Percentiles rank a stretch among this genome's conserved stretches.
Evolutionary conservation across 805 yeast genomes (phyloP).

Genomic region (Metschnikowia lachancei): DNA sequence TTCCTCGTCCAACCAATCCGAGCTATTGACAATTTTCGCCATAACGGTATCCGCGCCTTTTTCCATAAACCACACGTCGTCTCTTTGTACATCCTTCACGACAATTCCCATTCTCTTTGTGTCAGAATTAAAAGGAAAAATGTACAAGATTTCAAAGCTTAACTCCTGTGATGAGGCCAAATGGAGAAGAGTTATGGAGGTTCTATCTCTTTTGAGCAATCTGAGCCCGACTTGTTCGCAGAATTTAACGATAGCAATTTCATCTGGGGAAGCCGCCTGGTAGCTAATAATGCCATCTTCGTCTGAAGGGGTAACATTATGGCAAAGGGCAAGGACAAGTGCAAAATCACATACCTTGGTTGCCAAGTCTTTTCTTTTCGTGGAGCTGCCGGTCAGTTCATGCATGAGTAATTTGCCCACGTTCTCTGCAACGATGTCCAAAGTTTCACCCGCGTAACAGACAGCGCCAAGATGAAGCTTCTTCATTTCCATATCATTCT

Average conservation of each 20-base stretch:
- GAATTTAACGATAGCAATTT: conserved; percentile 92
- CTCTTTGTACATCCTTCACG: conserved; percentile 57
- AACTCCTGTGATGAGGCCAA: conserved; percentile 49
- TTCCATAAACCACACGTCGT: conserved; percentile 78
- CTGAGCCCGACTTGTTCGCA: conserved; percentile 84
- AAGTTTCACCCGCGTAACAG: conserved; percentile 85
- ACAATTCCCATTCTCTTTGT: conserved; percentile 95
- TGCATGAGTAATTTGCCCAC: conserved; percentile 33
- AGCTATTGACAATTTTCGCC: conserved; percentile 74
- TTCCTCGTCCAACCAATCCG: conserved; percentile 98
- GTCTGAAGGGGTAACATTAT: conserved; percentile 91
- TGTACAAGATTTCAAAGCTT: conserved; percentile 68
- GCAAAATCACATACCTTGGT: conserved; percentile 76
- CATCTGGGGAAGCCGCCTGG: conserved; percentile 99
- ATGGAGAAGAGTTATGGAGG: conserved; percentile 66
- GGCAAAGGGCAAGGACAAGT: conserved; percentile 86
- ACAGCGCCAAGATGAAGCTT: conserved; percentile 91
- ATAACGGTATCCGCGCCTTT: conserved; percentile 98
- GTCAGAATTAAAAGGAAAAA: conserved; percentile 94
- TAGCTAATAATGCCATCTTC: conserved; percentile 50
- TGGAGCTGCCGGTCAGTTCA: conserved; percentile 12
- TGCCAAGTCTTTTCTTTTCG: conserved; percentile 66
- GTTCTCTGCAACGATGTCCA: conserved; percentile 81
- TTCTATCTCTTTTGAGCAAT: conserved; percentile 77
- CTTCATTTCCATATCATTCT: conserved; percentile 95